phyloP scores from a whole-genome alignment of 371 early-diverging fungal species.

The Mucor ambiguus region DNA sequence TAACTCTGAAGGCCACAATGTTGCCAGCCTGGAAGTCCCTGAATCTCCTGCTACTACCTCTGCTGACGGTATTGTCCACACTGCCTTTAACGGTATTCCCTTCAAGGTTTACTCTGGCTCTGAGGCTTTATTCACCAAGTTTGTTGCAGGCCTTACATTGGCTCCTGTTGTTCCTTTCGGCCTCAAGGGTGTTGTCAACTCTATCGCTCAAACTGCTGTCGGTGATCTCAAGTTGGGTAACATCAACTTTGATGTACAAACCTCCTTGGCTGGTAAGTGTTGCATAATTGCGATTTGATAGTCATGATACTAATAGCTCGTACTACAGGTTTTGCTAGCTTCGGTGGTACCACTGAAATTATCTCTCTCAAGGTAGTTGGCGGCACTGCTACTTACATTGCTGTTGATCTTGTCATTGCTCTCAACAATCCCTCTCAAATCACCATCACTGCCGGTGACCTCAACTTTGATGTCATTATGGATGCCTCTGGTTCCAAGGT shows the following conservation, averaged over 20 bases:
- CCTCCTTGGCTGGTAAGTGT: constrained; percentile 51
- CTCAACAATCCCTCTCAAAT: constrained; percentile 58
- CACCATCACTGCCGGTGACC: constrained; percentile 55
- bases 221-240: constrained; percentile 53
- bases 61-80: constrained; percentile 42
- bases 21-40: constrained; percentile 55
- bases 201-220: constrained; percentile 54
- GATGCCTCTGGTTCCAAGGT: constrained; percentile 40
- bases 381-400: constrained; percentile 43
- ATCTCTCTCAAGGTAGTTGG: constrained; percentile 46
- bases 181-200: constrained; percentile 52
- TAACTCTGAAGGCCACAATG: constrained; percentile 32
- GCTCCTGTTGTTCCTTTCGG: constrained; percentile 47
- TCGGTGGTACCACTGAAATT: constrained; percentile 49
- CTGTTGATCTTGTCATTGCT: constrained; percentile 43
- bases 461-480: constrained; percentile 47
- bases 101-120: constrained; percentile 55
- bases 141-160: constrained; percentile 45
- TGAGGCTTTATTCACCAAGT: constrained; percentile 49
- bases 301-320: too few species aligned
- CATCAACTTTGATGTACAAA: constrained; percentile 51
- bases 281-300: neutral
- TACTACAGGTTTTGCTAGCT: constrained; percentile 45
- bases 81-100: constrained; percentile 52
- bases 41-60: constrained; percentile 49